These are phyloP conservation scores for Saccharomyces pastorianus DNA, from an alignment of 1,139 yeast species.

Conservation along the genomic window DNA sequence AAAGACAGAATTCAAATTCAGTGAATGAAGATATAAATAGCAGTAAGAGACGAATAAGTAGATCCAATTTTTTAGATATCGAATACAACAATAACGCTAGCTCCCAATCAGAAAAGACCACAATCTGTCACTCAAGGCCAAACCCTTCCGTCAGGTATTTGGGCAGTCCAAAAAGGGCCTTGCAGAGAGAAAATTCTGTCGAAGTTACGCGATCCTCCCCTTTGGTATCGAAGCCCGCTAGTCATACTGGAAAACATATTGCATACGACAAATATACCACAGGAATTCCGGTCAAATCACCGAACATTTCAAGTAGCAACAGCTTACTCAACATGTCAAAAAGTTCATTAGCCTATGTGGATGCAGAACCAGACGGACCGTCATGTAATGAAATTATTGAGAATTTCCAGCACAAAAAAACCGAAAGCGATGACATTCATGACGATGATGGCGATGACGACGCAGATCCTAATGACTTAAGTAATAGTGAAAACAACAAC, in stretches of 20 bases:
- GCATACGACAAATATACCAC: neutral
- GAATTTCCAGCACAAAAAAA: neutral
- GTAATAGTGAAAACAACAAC: conserved; percentile 7
- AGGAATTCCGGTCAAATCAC: neutral
- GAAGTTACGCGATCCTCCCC: neutral
- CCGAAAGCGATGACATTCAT: conserved; percentile 1
- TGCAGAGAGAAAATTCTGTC: neutral
- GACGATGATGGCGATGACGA: neutral
- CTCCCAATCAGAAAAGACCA: neutral
- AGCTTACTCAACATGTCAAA: neutral
- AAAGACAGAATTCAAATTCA: neutral
- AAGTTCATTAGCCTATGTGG: neutral
- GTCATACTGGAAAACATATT: neutral
- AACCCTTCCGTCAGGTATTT: neutral
- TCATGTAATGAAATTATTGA: conserved; percentile 1
- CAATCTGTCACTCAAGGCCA: neutral
- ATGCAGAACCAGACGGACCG: conserved; percentile 1
- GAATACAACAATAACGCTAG: neutral
- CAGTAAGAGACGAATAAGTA: neutral
- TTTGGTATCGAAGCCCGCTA: neutral
- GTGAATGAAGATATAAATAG: neutral
- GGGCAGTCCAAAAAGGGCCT: neutral
- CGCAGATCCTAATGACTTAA: neutral
- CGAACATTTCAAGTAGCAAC: neutral
- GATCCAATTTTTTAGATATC: neutral